Evolutionary conservation across 225 moss, liverwort and hornwort species (phyloP), one percentile per base, ranked within the genome.

Genomic region (Pleurozium schreberi): DNA sequence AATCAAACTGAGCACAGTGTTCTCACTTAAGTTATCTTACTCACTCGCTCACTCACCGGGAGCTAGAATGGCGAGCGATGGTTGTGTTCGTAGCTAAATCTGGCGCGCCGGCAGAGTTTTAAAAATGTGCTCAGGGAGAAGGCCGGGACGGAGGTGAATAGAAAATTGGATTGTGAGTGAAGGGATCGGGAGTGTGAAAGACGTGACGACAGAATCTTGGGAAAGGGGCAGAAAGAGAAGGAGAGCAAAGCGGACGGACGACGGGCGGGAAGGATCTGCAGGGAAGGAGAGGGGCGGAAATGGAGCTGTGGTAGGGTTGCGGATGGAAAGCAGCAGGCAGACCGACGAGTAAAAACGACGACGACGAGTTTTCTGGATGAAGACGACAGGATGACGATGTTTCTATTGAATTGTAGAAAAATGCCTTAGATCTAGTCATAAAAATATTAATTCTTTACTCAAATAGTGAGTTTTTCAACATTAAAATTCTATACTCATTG

Each of bases 51-150:
- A 85, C 88, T 75, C 88, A 88, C 88, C 88, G 66, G 75, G 74
- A 66, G 50, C 63, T 82, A 33, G 57, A 74, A n/a, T 74, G 73
- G 42, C 77, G 58, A 45, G 77, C 49, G 66, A 76, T 76, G 76
- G 65, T 64, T 18, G 66, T 10, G 65, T n/a, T 67, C 33, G 64
- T n/a, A 67, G 60, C 83, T 67, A 20, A 49, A 19, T 68, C n/a
- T 28, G 59, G 76, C 52, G 80, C 89, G 91, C 88, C 91, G 91
- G 91, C 91, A 83, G 74, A 50, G 84, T 74, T 91, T 91, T 4
- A 28, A 85, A 75, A 86, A 84, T 91, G 82, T 30, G 28, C 28
- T 5, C 42, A 10, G 31, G 74, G 63, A 70, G 55, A 4, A 25
- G 9, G 27, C 36, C 21, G 50, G 40, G 43, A 30, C 2, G 71